Percentiles rank a stretch among this genome's conserved stretches.
Conservation (phyloP, 179 eudicot genomes). For the Spinacia oleracea region DNA sequence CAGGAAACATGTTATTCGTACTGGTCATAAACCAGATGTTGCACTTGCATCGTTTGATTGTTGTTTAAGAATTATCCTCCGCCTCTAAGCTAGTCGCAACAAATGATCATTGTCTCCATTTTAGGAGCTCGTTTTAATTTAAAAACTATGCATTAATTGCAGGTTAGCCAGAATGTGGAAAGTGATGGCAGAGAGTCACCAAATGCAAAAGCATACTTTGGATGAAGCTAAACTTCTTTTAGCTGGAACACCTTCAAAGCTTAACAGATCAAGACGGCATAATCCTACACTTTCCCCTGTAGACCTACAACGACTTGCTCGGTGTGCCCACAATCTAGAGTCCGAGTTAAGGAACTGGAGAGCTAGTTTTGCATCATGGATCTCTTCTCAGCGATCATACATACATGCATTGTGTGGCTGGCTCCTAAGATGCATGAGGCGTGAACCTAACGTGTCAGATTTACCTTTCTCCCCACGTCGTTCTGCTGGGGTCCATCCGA, state of each 20-base stretch:
- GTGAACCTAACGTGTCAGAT: slow-evolving; percentile 55
- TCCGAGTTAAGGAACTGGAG: slow-evolving; percentile 83
- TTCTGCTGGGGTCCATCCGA: slow-evolving; percentile 60
- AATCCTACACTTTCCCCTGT: slow-evolving; percentile 49
- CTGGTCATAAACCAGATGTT: background rate
- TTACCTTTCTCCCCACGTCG: slow-evolving; percentile 73
- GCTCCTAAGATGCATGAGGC: slow-evolving; percentile 70
- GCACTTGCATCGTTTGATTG: background rate
- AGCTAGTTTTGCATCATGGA: slow-evolving; percentile 76
- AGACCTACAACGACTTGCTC: slow-evolving; percentile 72
- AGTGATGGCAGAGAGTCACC: slow-evolving; percentile 92
- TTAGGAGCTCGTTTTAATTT: background rate
- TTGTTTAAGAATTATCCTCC: background rate
- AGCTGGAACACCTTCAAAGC: slow-evolving; percentile 77
- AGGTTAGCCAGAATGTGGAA: slow-evolving; percentile 93
- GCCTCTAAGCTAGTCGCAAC: background rate
- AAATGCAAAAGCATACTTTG: slow-evolving; percentile 72
- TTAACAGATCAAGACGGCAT: slow-evolving; percentile 40
- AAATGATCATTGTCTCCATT: background rate
- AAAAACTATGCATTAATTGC: slow-evolving; percentile 15
- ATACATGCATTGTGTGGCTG: slow-evolving; percentile 67
- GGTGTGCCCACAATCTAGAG: slow-evolving; percentile 82
- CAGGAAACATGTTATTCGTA: background rate
- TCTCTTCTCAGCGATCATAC: slow-evolving; percentile 82
- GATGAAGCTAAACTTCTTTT: slow-evolving; percentile 88